Conservation (phyloP, 2,329 filamentous ascomycete genomes). For the Truncatella angustata region DNA sequence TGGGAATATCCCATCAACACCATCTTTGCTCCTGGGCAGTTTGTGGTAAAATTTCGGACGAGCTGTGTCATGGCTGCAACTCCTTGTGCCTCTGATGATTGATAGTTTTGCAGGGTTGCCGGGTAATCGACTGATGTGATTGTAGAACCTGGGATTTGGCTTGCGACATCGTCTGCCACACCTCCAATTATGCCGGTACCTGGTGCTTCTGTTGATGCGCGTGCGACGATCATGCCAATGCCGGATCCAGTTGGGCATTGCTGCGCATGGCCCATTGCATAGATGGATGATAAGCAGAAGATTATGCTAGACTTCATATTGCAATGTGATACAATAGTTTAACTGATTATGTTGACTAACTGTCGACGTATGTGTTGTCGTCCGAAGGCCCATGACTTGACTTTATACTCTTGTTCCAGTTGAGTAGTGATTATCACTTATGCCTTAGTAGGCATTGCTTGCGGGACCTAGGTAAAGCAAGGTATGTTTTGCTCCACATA, state of each 20-base stretch:
- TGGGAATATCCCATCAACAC: slow-evolving; percentile 35
- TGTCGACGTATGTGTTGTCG: no score
- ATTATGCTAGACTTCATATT: neutral
- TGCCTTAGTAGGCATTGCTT: no score
- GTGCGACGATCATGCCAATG: slow-evolving; percentile 31
- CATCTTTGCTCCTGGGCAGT: slow-evolving; percentile 28
- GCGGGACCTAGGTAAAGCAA: no score
- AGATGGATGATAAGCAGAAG: neutral
- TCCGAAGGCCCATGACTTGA: no score
- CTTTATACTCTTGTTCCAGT: no score
- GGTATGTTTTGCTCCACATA: no score
- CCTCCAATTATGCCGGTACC: slow-evolving; percentile 31
- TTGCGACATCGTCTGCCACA: slow-evolving; percentile 29
- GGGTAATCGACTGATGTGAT: slow-evolving; percentile 31
- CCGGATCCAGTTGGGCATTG: slow-evolving; percentile 9
- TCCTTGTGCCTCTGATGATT: neutral
- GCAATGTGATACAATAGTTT: no score
- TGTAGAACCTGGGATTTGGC: slow-evolving; percentile 29
- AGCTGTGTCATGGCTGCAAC: neutral
- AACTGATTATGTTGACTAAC: no score
- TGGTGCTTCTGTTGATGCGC: slow-evolving; percentile 29
- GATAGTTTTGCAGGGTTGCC: neutral
- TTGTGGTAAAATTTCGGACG: slow-evolving; percentile 21
- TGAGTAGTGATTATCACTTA: no score
- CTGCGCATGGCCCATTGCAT: neutral